Percentiles rank a stretch among this genome's conserved stretches.
phyloP scores from a whole-genome alignment of 83 land plant genomes.

The Diphasiastrum complanatum region DNA sequence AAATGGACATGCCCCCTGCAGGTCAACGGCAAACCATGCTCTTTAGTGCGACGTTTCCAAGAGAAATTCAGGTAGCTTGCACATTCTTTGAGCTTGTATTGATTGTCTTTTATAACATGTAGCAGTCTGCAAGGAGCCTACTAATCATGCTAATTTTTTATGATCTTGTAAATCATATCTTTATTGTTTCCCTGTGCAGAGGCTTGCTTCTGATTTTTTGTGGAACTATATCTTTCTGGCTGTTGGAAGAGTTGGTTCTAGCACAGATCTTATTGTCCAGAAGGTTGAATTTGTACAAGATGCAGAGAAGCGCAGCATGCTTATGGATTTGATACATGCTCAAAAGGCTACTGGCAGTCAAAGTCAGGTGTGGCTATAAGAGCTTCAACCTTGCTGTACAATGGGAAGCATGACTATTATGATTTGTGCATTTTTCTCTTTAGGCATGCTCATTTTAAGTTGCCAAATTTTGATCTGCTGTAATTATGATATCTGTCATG shows the following conservation, averaged over 20 bases:
- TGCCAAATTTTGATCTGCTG: no score
- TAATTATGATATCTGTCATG: no score
- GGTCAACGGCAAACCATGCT: constrained; percentile 92
- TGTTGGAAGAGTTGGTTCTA: constrained; percentile 97
- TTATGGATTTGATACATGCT: constrained; percentile 84
- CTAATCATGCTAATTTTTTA: background rate
- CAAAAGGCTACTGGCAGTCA: constrained; percentile 60
- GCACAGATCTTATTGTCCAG: constrained; percentile 91
- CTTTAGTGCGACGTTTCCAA: constrained; percentile 96
- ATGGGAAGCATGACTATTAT: no score
- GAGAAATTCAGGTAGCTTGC: constrained; percentile 80
- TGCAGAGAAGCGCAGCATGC: constrained; percentile 77
- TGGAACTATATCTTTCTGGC: constrained; percentile 80
- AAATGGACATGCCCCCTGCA: constrained; percentile 85
- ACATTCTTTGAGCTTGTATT: background rate
- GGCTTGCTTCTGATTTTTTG: constrained; percentile 87
- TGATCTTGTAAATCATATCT: background rate
- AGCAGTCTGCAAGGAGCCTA: background rate
- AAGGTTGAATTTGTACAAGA: constrained; percentile 88
- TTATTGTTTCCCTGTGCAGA: constrained; percentile 44
- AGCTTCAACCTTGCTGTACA: background rate
- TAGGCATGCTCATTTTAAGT: no score
- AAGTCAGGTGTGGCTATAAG: constrained; percentile 28
- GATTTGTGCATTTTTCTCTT: no score
- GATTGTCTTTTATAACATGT: background rate